A percentile compares a stretch with the other conserved stretches of the same genome.
phyloP scores from a whole-genome alignment of 2,329 filamentous ascomycete genomes.

The Pseudogymnoascus sp. region DNA sequence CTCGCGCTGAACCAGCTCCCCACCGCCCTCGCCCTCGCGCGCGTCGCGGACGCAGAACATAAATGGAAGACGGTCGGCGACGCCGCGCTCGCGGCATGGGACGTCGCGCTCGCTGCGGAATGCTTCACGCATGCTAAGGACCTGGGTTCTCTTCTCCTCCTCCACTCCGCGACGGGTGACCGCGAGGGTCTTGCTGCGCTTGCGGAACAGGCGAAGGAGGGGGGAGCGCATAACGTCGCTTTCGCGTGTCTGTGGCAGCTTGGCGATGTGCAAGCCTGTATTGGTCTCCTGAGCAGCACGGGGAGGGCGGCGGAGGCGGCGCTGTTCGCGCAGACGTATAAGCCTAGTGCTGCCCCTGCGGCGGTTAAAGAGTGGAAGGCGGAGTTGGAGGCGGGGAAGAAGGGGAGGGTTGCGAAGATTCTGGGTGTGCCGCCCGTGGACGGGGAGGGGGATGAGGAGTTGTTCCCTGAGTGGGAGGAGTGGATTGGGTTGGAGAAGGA shows the following conservation, averaged over 20 bases:
- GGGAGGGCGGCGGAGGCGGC: constrained; percentile 77
- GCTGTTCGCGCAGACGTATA: constrained; percentile 91
- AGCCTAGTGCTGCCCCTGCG: constrained; percentile 63
- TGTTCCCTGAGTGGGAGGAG: constrained; percentile 96
- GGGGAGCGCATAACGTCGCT: constrained; percentile 81
- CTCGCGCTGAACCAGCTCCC: constrained; percentile 75
- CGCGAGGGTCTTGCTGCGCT: constrained; percentile 64
- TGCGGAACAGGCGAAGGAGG: constrained; percentile 64
- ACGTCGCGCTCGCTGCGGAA: constrained; percentile 79
- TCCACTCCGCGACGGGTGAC: constrained; percentile 82
- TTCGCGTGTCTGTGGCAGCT: constrained; percentile 87
- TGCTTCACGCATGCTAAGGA: constrained; percentile 91
- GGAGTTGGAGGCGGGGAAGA: constrained; percentile 73
- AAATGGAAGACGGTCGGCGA: constrained; percentile 99
- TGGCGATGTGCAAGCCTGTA: constrained; percentile 72
- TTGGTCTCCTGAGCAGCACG: constrained; percentile 71
- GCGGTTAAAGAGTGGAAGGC: constrained; percentile 76
- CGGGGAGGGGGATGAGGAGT: constrained; percentile 64
- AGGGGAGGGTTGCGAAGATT: constrained; percentile 73
- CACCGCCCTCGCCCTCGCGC: constrained; percentile 76
- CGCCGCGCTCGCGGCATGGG: constrained; percentile 77
- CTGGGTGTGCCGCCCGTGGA: constrained; percentile 67
- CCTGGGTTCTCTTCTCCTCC: constrained; percentile 75
- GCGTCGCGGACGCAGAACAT: constrained; percentile 79
- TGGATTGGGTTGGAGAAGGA: constrained; percentile 75